Evolutionary conservation across 352 stramenopile genomes (phyloP), one percentile per base, ranked within the genome.

Genomic region (Elongisporangium undulatum): DNA sequence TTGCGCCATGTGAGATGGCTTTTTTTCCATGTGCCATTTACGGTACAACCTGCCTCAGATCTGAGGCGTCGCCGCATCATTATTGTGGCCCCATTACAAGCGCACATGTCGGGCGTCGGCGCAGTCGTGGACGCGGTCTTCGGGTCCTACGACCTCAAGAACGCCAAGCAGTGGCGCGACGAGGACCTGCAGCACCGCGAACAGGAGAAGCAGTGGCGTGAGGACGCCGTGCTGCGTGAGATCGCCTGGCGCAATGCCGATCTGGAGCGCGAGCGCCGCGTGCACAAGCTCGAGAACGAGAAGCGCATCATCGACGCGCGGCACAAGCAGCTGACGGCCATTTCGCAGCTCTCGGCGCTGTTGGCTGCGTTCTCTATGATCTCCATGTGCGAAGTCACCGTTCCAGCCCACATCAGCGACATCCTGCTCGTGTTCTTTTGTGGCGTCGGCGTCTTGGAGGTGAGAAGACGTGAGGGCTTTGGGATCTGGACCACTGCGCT

Each of bases 121-220:
- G 80, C 78, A 0, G 75, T 89, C 10, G 79, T 92, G 51, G 79
- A 89, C 60, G 82, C 81, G 29, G 81, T 94, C 55, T 90, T 92
- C 64, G 85, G 82, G 24, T 90, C 83, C 51, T 94, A 94, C 59
- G 85, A 94, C 58, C 69, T 92, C 58, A 90, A 92, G 72, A 87
- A 91, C 67, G 71, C 81, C 68, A 90, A 89, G 75, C 80, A 89
- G 58, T 94, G 85, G 85, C 82, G 85, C 15, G 74, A 92, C 50
- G 85, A 94, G 52, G 85, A 94, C 64, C 24, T 92, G 13, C 59
- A 87, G 48, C 67, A 89, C 61, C 81, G 81, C 45, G 78, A 84
- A 55, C 81, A 94, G 59, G 71, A 90, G 65, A 90, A 87, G 59
- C 85, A 94, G 66, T 92, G 81, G 79, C 77, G 82, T 2, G 82